Base-by-base conservation (phyloP, 306 rosid species). In the Citrullus mucosospermus region DNA sequence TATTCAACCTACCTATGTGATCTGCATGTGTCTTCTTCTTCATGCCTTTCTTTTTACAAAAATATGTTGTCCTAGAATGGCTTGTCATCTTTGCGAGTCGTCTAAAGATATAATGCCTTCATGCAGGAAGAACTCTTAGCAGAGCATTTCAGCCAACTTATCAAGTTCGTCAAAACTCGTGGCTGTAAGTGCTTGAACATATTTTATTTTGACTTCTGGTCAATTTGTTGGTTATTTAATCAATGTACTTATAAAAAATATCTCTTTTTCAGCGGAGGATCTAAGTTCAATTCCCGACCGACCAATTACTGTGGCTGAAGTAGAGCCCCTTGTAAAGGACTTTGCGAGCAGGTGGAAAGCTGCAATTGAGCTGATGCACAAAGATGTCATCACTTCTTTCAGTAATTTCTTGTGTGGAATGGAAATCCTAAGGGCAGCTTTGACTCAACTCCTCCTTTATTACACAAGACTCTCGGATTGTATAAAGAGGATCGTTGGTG, bases 301-400 rank as follows among this genome's bases (percentile, higher is more conserved):
- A 78, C 93, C 98, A 11, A 84, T 89, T 75, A 81, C 96, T 0
- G 82, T 89, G 22, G 85, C 88, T 0, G 98, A 95, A 85, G 95
- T 92, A 15, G 96, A 95, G 88, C 97, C 97, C 18, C 95, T 95
- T 1, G 96, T 95, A 79, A 95, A 95, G 88, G 98, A 95, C 84
- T 95, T 95, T 80, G 98, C 89, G 17, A 88, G 91, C 68, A 87
- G 98, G 84, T 95, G 98, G 98, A 95, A 95, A 86, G 93, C 90
- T 61, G 96, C 98, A 13, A 95, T 95, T 50, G 98, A 95, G 86
- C 83, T 95, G 87, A 95, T 95, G 98, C 98, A 95, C 88, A 95
- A 92, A 85, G 98, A 95, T 80, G 98, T 95, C 74, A 95, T 95
- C 66, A 95, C 98, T 39, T 95, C 98, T 79, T 95, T 95, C 87